Conservation (phyloP, 345 rosid genomes). For the Gossypium mustelinum region DNA sequence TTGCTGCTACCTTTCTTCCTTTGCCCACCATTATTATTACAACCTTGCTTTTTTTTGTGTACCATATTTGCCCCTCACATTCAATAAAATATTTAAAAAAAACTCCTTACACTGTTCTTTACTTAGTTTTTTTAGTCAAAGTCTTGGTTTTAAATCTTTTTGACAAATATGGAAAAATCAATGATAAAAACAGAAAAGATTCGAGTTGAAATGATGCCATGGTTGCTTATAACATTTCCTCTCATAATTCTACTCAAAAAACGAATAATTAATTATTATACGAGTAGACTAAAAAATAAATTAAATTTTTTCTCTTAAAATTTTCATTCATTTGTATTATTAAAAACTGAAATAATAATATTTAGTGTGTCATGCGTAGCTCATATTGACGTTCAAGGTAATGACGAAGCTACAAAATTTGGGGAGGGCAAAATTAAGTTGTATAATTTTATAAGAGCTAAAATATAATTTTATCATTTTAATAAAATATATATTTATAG, state of each 20-base stretch:
- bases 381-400: too few species aligned
- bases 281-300: too few species aligned
- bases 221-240: too few species aligned
- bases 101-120: not conserved
- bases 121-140: not conserved
- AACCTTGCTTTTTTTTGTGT: slow-evolving; percentile 9
- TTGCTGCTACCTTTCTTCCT: slow-evolving; percentile 10
- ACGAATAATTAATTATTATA: too few species aligned
- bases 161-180: not conserved
- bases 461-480: too few species aligned
- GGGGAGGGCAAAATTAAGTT: too few species aligned
- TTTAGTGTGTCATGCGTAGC: rapidly evolving
- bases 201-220: not conserved
- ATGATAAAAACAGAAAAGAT: not conserved
- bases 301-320: too few species aligned
- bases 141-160: not conserved
- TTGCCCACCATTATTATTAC: slow-evolving; percentile 23
- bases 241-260: too few species aligned
- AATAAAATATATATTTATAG: too few species aligned
- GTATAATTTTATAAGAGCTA: too few species aligned
- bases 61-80: slow-evolving; percentile 22
- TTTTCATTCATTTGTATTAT: rapidly evolving
- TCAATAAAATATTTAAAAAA: not conserved
- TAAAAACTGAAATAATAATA: too few species aligned
- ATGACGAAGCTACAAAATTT: too few species aligned